Evolutionary conservation across 2,329 filamentous ascomycete genomes (phyloP).

Genomic region (Trichoderma citrinoviride): DNA sequence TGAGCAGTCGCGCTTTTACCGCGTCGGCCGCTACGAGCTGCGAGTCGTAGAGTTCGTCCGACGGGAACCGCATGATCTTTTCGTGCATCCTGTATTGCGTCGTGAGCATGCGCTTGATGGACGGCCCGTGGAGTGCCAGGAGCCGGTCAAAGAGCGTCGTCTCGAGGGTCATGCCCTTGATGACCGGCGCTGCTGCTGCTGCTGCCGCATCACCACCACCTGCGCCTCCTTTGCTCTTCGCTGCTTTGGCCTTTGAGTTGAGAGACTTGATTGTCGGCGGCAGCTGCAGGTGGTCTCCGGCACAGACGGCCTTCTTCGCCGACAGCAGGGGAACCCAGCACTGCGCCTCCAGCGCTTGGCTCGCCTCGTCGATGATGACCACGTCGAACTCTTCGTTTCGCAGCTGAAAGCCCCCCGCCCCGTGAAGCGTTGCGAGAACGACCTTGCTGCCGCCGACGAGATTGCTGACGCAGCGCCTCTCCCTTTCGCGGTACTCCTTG

Average conservation of each 20-base stretch:
- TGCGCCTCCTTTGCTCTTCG: slow-evolving; percentile 38
- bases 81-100: slow-evolving; percentile 99
- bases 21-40: slow-evolving; percentile 76
- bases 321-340: slow-evolving; percentile 90
- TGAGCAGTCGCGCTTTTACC: slow-evolving; percentile 73
- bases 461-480: slow-evolving; percentile 74
- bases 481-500: slow-evolving; percentile 83
- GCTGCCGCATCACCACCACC: slow-evolving; percentile 33
- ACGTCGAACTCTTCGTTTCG: slow-evolving; percentile 82
- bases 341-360: slow-evolving; percentile 91
- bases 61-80: slow-evolving; percentile 91
- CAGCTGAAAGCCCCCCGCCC: slow-evolving; percentile 81
- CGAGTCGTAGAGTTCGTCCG: slow-evolving; percentile 79
- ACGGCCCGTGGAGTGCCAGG: slow-evolving; percentile 72
- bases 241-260: slow-evolving; percentile 49
- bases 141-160: slow-evolving; percentile 92
- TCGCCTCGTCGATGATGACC: slow-evolving; percentile 93
- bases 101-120: slow-evolving; percentile 91
- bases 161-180: slow-evolving; percentile 65
- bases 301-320: slow-evolving; percentile 81
- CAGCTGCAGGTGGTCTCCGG: slow-evolving; percentile 90
- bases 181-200: slow-evolving; percentile 35
- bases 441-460: slow-evolving; percentile 78
- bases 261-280: slow-evolving; percentile 90
- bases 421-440: slow-evolving; percentile 88